These are phyloP conservation scores for Aquilaria sinensis DNA, from an alignment of 345 rosid species.

Conservation along the genomic window DNA sequence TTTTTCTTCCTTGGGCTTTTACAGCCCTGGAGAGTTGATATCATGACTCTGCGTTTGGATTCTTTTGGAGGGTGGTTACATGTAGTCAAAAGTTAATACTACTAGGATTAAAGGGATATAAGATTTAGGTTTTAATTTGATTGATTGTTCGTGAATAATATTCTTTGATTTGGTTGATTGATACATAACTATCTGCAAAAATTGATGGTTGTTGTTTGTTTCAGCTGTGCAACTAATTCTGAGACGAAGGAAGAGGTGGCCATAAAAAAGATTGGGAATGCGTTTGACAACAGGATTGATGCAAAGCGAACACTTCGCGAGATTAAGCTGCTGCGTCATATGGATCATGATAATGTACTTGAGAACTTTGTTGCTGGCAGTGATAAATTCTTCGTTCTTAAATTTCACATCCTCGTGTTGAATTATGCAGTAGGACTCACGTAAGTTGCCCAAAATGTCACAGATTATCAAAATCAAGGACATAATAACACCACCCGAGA, in stretches of 20 bases:
- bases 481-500: constrained; percentile 66
- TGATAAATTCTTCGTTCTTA: neutral
- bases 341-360: constrained; percentile 88
- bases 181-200: neutral
- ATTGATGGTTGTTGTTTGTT: neutral
- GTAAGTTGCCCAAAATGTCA: neutral
- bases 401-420: neutral
- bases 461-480: constrained; percentile 86
- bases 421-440: constrained; percentile 7
- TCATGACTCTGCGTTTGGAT: too few relatives aligned
- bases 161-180: neutral
- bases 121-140: neutral
- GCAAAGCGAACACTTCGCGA: constrained; percentile 92
- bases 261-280: constrained; percentile 84
- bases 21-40: too few relatives aligned
- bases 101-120: too few relatives aligned
- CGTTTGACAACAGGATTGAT: constrained; percentile 85
- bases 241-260: constrained; percentile 86
- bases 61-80: too few relatives aligned
- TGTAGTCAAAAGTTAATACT: too few relatives aligned
- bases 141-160: neutral
- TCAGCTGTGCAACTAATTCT: constrained; percentile 73
- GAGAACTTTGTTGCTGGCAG: neutral
- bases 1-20: too few relatives aligned
- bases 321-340: constrained; percentile 87